These are phyloP conservation scores for Murraya paniculata DNA, from an alignment of 345 rosid species.

Conservation along the genomic window DNA sequence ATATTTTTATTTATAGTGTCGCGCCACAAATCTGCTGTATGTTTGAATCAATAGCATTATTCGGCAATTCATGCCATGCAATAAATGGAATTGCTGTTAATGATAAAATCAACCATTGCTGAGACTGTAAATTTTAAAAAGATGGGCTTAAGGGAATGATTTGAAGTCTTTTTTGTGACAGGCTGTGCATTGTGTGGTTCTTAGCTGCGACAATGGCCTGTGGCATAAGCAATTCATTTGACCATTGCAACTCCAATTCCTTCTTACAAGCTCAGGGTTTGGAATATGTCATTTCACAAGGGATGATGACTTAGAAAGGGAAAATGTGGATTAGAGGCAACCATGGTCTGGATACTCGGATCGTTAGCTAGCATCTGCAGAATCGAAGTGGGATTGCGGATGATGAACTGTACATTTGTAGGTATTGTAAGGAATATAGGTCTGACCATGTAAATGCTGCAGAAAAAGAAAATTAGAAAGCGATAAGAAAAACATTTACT, in stretches of 20 bases:
- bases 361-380: conserved; percentile 5
- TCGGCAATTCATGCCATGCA: neutral
- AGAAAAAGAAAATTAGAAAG: conserved; percentile 22
- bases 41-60: neutral
- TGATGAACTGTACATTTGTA: conserved; percentile 55
- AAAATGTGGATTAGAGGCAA: neutral
- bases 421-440: conserved; percentile 51
- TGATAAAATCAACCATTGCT: neutral
- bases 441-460: conserved; percentile 30
- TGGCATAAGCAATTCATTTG: conserved; percentile 8
- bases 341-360: neutral
- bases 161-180: conserved; percentile 3
- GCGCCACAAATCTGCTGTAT: too few species aligned
- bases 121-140: too few species aligned
- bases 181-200: conserved; percentile 18
- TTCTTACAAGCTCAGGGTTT: conserved; percentile 4
- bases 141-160: neutral
- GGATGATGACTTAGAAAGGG: neutral
- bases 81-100: neutral
- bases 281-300: conserved; percentile 1
- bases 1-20: too few species aligned
- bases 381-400: conserved; percentile 19
- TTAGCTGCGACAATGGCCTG: conserved; percentile 25
- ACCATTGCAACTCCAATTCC: conserved; percentile 11
- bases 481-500: conserved; percentile 20